These are phyloP conservation scores for Yamadazyma dendronema DNA, from an alignment of 1,139 yeast species.

Conservation along the genomic window DNA sequence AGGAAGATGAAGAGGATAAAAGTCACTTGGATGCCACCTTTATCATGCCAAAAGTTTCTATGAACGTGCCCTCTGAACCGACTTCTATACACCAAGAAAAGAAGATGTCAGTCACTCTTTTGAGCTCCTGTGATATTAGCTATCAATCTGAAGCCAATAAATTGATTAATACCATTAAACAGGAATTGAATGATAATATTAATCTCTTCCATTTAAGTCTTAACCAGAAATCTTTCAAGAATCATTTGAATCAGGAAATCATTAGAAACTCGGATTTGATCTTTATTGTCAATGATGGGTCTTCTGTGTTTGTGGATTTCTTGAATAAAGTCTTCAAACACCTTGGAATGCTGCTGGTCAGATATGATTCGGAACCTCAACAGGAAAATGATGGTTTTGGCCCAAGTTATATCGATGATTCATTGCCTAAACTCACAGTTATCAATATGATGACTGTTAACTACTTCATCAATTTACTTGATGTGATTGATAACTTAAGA, in stretches of 20 bases:
- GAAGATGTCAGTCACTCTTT: conserved; percentile 14
- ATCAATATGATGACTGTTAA: conserved; percentile 42
- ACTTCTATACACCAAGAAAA: conserved; percentile 1
- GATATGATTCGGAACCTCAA: not conserved
- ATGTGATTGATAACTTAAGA: conserved; percentile 29
- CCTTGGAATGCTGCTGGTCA: not conserved
- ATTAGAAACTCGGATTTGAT: conserved; percentile 27
- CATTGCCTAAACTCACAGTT: conserved; percentile 31
- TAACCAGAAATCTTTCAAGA: conserved; percentile 4
- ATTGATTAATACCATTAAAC: conserved; percentile 18
- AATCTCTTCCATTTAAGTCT: conserved; percentile 20
- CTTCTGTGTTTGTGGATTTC: conserved; percentile 27
- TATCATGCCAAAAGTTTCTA: conserved; percentile 34
- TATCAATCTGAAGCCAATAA: conserved; percentile 21
- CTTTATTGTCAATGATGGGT: conserved; percentile 44
- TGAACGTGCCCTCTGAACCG: conserved; percentile 3
- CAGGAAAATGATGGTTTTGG: conserved; percentile 1
- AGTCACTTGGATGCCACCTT: conserved; percentile 20
- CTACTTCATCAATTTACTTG: conserved; percentile 40
- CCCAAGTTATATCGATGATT: conserved; percentile 4
- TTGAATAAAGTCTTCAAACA: conserved; percentile 15
- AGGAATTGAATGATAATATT: conserved; percentile 12
- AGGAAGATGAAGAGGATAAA: conserved; percentile 27
- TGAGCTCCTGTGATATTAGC: conserved; percentile 18
- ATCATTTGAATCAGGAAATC: conserved; percentile 6